These are phyloP conservation scores for Entomortierella chlamydospora DNA, from an alignment of 192 early-diverging fungal species.

Conservation along the genomic window DNA sequence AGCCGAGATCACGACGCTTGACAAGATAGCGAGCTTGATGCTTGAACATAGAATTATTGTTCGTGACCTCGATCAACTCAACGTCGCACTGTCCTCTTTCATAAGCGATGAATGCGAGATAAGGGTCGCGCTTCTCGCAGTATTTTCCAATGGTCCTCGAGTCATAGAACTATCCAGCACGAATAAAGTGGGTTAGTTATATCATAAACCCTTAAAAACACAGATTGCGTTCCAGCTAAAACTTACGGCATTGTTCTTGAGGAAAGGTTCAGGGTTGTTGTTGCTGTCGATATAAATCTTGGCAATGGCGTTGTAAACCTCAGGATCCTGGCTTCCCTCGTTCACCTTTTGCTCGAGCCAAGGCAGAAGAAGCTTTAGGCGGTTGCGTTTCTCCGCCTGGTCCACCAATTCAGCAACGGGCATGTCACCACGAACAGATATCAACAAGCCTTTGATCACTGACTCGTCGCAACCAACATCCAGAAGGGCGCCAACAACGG, in stretches of 20 bases:
- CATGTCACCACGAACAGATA: slow-evolving; percentile 85
- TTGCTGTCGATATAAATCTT: slow-evolving; percentile 99
- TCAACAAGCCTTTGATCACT: slow-evolving; percentile 90
- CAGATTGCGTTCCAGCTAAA: neutral
- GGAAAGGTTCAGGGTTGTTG: slow-evolving; percentile 97
- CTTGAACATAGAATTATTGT: slow-evolving; percentile 99
- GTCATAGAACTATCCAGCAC: slow-evolving; percentile 44
- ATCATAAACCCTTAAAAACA: too few species aligned
- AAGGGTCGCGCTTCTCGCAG: slow-evolving; percentile 99
- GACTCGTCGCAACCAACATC: slow-evolving; percentile 98
- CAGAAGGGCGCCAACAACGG: slow-evolving; percentile 95
- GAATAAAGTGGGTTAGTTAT: neutral
- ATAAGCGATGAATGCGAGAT: slow-evolving; percentile 95
- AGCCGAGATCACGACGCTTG: slow-evolving; percentile 81
- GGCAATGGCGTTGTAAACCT: slow-evolving; percentile 97
- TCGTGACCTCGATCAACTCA: slow-evolving; percentile 95
- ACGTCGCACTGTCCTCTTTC: slow-evolving; percentile 94
- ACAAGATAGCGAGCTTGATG: slow-evolving; percentile 98
- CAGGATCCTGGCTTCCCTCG: slow-evolving; percentile 89
- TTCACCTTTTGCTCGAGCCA: slow-evolving; percentile 93
- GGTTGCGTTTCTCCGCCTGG: slow-evolving; percentile 96
- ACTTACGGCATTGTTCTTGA: slow-evolving; percentile 81
- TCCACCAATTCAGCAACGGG: slow-evolving; percentile 89
- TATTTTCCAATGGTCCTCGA: slow-evolving; percentile 95
- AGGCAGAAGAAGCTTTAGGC: slow-evolving; percentile 93